Evolutionary conservation across 2,329 filamentous ascomycete species (phyloP).

Genomic region (Penicillium occitanis): DNA sequence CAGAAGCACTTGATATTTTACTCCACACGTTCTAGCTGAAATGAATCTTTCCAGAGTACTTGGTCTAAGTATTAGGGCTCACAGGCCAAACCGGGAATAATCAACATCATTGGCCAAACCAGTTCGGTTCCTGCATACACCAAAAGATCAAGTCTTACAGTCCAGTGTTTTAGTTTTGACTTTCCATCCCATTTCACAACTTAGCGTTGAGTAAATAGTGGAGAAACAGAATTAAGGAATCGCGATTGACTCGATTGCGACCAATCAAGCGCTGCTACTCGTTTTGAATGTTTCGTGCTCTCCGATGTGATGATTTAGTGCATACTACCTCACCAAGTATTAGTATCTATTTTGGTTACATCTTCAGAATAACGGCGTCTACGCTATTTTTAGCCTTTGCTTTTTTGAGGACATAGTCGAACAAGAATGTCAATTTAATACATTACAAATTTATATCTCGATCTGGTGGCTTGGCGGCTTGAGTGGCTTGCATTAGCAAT

Average conservation of each 20-base stretch:
- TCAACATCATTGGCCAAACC: neutral
- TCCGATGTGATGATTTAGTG: neutral
- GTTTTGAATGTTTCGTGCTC: neutral
- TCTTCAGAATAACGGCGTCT: neutral
- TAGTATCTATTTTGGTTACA: conserved; percentile 2
- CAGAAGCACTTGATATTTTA: neutral
- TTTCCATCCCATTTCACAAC: neutral
- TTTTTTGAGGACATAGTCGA: neutral
- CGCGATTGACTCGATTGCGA: neutral
- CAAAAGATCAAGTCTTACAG: neutral
- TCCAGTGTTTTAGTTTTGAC: neutral
- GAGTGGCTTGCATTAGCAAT: conserved; percentile 2
- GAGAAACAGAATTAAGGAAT: neutral
- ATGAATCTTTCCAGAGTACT: neutral
- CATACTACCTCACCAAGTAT: neutral
- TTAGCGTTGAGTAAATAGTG: neutral
- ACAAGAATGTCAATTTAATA: neutral
- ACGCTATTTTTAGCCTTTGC: neutral
- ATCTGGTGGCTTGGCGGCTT: conserved; percentile 7
- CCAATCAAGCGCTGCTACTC: neutral
- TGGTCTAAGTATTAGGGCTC: neutral
- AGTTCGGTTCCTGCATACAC: neutral
- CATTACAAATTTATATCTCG: neutral
- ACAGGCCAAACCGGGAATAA: neutral
- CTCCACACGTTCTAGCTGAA: neutral